Evolutionary conservation across 2,329 filamentous ascomycete species (phyloP), one percentile per base, ranked within the genome.

Genomic region (Ceratocystis cubensis): DNA sequence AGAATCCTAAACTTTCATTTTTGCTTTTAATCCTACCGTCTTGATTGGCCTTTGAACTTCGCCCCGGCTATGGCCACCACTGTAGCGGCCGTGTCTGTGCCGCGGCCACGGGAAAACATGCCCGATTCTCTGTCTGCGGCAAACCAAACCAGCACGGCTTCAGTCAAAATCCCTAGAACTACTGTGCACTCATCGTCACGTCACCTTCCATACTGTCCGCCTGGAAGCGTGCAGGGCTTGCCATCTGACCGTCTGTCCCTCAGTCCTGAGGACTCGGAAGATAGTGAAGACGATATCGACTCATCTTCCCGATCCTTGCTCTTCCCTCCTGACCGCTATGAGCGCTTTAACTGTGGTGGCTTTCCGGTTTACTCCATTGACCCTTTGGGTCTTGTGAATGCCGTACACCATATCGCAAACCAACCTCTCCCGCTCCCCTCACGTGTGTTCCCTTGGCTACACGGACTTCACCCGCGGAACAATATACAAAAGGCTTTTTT

Each of bases 361-460:
- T 70, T 89, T 76, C 73, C 82, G 74, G 63, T 96, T 30, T 96
- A 89, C 75, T 83, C 86, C 56, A 85, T 97, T 71, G 82, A 85
- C 72, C 84, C 88, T 37, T 78, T 80, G 50, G 83, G 83, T 33
- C 80, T 96, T 56, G 84, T 85, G 10, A 80, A 84, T 59, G 91
- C 93, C 0, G 73, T 97, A 44, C 85, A 95, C 70, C 84, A 92
- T 72, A 78, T 85, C 68, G 84, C 93, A 2, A 82, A 85, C 1
- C 91, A 96, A 72, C 88, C 91, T 1, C 80, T 97, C 28, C 93
- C 94, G 5, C 86, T 93, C 66, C 86, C 94, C 0, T 84, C 87
- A n/a, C 81, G 86, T 69, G 89, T 97, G 69, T 99, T 97, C 72
- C 94, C 94, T 1, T 99, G 94, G 94, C 80, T 96, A 28, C 94